Conservation (phyloP, 169 alveolate species). For the Eimeria mitis region DNA sequence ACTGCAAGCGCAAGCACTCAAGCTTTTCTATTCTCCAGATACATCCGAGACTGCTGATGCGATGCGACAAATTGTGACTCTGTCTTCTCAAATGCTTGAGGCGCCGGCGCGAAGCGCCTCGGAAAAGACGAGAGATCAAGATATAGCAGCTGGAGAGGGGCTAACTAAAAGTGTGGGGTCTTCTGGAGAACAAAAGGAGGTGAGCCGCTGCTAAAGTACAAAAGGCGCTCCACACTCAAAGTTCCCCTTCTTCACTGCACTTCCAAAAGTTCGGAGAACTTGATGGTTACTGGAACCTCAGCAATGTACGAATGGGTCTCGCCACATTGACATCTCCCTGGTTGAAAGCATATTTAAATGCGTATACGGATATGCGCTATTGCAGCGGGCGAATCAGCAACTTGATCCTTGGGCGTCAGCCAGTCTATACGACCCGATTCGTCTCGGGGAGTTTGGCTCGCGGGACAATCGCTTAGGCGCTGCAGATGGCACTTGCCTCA, state of each 20-base stretch:
- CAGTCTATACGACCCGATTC: constrained; percentile 51
- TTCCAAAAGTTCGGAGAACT: background rate
- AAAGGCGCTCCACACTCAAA: background rate
- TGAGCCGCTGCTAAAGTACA: background rate
- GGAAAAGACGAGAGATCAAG: background rate
- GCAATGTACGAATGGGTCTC: background rate
- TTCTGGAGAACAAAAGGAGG: constrained; percentile 18
- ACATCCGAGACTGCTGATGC: constrained; percentile 58
- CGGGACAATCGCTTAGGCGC: background rate
- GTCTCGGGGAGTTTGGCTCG: background rate
- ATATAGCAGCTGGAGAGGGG: background rate
- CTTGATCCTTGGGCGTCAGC: constrained; percentile 51
- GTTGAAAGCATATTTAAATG: background rate
- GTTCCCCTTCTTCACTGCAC: background rate
- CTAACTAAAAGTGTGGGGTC: background rate
- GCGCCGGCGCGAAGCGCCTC: background rate
- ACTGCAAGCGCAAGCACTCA: constrained; percentile 42
- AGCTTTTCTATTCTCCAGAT: constrained; percentile 47
- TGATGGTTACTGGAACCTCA: background rate
- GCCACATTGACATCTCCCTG: background rate
- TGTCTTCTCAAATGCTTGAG: constrained; percentile 32
- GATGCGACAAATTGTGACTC: constrained; percentile 13
- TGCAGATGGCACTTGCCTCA: background rate
- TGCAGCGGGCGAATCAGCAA: background rate
- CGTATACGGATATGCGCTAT: background rate